Evolutionary conservation across 2,329 filamentous ascomycete genomes (phyloP), one percentile per base, ranked within the genome.

Genomic region (Exophiala sideris): DNA sequence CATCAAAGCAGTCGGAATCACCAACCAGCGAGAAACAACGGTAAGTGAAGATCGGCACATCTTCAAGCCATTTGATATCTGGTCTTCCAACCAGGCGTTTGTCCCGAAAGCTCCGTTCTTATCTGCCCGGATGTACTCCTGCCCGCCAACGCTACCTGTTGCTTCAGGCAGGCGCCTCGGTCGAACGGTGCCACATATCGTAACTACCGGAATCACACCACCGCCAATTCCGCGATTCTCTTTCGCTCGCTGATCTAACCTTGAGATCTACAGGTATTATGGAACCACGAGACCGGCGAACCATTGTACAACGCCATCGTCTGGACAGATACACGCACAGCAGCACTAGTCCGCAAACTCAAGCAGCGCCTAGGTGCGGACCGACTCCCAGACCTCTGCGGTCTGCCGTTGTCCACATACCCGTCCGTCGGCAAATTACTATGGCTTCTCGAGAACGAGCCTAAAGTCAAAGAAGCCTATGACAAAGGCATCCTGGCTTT

Each of bases 21-120:
- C 90, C 54, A 95, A 91, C 73, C 90, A 96, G 76, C 85, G 91
- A 67, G 91, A 96, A 71, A 95, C 91, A 1, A 88, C 86, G 1
- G 78, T 52, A 49, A 56, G 49, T 16, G 29, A 45, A 38, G 14
- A 20, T 33, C 20, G 6, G 8, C 3, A 12, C 45, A 36, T 35
- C 20, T 3, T 14, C 14, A 2, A 18, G 8, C 3, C 33, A 6
- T 12, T 47, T 8, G 18, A n/a, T 14, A 18, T 35, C 20, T 10
- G 14, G 3, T 29, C 6, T 21, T 7, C 40, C 40, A 42, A 42
- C 24, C 40, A 42, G 20, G 40, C 16, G 16, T 18, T 18, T 18
- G 16, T 18, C 16, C 16, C 2, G 24, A 8, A 29, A 29, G 7
- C 7, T 29, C 24, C 24, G 24, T 29, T 3, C 24, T 29, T 29